Percentiles rank a stretch among this genome's conserved stretches.
phyloP scores from a whole-genome alignment of 495 filamentous ascomycete species.

The Penicillium diatomitis region DNA sequence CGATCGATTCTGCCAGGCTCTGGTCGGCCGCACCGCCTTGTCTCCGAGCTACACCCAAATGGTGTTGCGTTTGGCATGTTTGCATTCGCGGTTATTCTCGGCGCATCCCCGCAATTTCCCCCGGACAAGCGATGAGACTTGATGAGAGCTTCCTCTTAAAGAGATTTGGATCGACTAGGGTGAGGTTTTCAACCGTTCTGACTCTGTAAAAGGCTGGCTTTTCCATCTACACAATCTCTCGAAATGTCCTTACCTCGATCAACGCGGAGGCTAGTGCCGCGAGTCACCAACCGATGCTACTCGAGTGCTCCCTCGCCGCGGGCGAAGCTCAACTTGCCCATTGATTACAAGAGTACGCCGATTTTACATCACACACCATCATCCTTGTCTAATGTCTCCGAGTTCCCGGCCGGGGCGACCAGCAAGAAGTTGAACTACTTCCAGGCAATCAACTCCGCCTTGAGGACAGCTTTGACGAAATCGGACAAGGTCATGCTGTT shows the following conservation, averaged over 20 bases:
- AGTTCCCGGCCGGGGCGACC: conserved; percentile 55
- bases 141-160: conserved; percentile 6
- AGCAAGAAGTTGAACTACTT: conserved; percentile 86
- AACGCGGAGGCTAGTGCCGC: conserved; percentile 8
- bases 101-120: conserved; percentile 16
- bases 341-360: conserved; percentile 77
- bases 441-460: conserved; percentile 83
- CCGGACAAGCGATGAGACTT: background rate
- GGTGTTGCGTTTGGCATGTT: conserved; percentile 7
- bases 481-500: conserved; percentile 87
- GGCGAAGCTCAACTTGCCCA: conserved; percentile 70
- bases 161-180: conserved; percentile 1
- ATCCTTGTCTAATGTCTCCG: conserved; percentile 52
- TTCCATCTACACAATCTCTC: background rate
- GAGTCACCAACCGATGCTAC: conserved; percentile 13
- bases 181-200: background rate
- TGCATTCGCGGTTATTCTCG: conserved; percentile 18
- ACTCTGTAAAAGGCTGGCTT: background rate
- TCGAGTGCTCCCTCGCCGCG: conserved; percentile 28
- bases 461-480: conserved; percentile 69
- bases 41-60: background rate
- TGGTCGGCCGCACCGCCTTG: background rate
- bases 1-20: too few relatives aligned
- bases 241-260: conserved; percentile 10
- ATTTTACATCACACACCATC: conserved; percentile 70